Conservation (phyloP, 805 yeast genomes). For the Torulaspora microellipsoides region DNA sequence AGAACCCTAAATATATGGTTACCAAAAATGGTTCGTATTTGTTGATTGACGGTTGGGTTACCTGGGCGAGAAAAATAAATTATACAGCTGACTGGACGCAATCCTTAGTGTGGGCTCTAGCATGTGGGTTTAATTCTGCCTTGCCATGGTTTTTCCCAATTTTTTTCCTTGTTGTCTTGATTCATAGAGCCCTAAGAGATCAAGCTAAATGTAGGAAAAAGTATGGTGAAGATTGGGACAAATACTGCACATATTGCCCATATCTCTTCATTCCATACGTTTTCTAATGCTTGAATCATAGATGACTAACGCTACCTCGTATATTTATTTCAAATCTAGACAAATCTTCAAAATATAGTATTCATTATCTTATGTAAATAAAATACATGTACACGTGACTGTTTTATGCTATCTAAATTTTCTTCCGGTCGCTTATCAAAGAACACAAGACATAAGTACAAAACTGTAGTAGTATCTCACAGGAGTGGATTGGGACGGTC, state of each 20-base stretch:
- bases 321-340: too few relatives aligned
- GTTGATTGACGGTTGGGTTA: conserved; percentile 92
- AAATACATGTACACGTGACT: too few relatives aligned
- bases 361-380: too few relatives aligned
- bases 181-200: conserved; percentile 89
- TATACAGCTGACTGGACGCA: conserved; percentile 93
- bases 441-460: too few relatives aligned
- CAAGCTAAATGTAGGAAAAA: conserved; percentile 75
- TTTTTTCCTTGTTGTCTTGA: conserved; percentile 80
- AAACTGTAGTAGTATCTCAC: too few relatives aligned
- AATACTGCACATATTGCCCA: conserved; percentile 82
- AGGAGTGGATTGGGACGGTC: too few relatives aligned
- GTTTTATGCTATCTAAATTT: too few relatives aligned
- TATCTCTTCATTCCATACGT: conserved; percentile 88
- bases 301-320: too few relatives aligned
- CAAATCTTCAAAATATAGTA: too few relatives aligned
- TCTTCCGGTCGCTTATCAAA: too few relatives aligned
- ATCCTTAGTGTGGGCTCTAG: conserved; percentile 85
- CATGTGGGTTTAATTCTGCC: conserved; percentile 82
- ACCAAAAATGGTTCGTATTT: conserved; percentile 82
- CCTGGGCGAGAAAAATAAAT: conserved; percentile 87
- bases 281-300: conserved; percentile 37
- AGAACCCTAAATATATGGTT: conserved; percentile 77
- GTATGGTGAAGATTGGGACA: conserved; percentile 93
- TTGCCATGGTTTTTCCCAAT: conserved; percentile 96